Conservation (phyloP, 805 yeast species). For the Candida vaughaniae region DNA sequence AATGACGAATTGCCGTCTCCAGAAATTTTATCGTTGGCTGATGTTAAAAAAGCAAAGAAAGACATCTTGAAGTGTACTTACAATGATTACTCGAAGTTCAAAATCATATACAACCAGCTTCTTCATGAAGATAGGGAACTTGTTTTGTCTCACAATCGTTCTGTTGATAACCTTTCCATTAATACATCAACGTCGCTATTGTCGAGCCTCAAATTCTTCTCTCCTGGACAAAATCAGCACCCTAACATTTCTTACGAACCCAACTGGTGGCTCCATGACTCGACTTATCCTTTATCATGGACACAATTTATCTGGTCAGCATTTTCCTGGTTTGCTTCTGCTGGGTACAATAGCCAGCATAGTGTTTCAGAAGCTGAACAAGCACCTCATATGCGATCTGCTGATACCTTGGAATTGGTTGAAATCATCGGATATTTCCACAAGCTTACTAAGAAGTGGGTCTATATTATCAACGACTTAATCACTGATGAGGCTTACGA, state of each 20-base stretch:
- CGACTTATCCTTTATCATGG: slow-evolving; percentile 53
- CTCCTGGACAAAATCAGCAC: slow-evolving; percentile 1
- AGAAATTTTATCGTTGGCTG: slow-evolving; percentile 7
- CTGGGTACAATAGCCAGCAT: slow-evolving; percentile 51
- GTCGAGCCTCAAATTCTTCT: slow-evolving; percentile 14
- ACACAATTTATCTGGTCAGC: slow-evolving; percentile 65
- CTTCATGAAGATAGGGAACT: slow-evolving; percentile 2
- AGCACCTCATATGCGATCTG: slow-evolving; percentile 4
- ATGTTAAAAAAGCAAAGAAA: slow-evolving; percentile 3
- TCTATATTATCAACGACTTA: slow-evolving; percentile 33
- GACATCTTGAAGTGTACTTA: slow-evolving; percentile 26
- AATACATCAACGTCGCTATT: slow-evolving; percentile 26
- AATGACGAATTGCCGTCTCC: slow-evolving; percentile 13
- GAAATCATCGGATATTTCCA: slow-evolving; percentile 40
- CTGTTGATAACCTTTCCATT: slow-evolving; percentile 17
- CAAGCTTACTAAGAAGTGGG: slow-evolving; percentile 38
- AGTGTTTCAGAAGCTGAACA: slow-evolving; percentile 9
- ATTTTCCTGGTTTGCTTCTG: slow-evolving; percentile 84
- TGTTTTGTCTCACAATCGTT: slow-evolving; percentile 6
- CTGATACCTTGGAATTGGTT: slow-evolving; percentile 16
- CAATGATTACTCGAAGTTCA: slow-evolving; percentile 38
- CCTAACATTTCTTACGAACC: slow-evolving; percentile 23
- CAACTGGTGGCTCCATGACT: slow-evolving; percentile 42
- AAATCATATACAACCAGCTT: slow-evolving; percentile 27
- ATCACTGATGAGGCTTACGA: slow-evolving; percentile 25